Base-by-base conservation (phyloP, 345 rosid genomes). In the Abelmoschus esculentus region DNA sequence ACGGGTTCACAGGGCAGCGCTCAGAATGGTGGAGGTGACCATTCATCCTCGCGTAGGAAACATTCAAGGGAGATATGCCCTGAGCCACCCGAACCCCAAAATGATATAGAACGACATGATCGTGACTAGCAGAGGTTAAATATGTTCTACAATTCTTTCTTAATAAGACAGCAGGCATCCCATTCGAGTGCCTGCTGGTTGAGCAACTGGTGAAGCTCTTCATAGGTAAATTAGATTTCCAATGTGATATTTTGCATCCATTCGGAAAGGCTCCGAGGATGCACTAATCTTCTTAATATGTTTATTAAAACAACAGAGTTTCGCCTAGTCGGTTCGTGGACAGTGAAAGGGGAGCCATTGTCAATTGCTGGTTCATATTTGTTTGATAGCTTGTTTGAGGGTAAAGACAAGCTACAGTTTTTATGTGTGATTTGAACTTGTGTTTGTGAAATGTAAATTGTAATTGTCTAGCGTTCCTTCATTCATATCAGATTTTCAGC, bases 1-100 rank as follows among this genome's bases (percentile, higher is more conserved):
- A 83, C 89, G 28, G 92, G 93, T 50, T 95, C 99, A 0, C 88
- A 86, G 77, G 96, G 96, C n/a, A 95, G 97, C 26, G 83, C 86
- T 6, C 91, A 77, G 61, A 86, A 79, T 59, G 83, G 84, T 40
- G 80, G 77, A 2, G 86, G 86, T 12, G 90, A 86, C 54, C 83
- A 81, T 70, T 92, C 97, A 31, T 90, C 97, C 36, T 96, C 99
- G 0, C 89, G 72, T 14, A 86, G 97, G 74, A 80, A 84, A 80
- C 84, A 86, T 36, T 92, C 97, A 13, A 86, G 80, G 77, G 98
- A 96, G 72, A 87, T 96, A 46, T 89, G 77, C 83, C 99, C 98
- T 0, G 98, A 90, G 79, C 96, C 97, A 57, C 70, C 79, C 4
- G 84, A 75, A 31, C 71, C 32, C 17, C 91, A 7, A 7, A n/a